Evolutionary conservation across 1,139 yeast species (phyloP).

Genomic region (Diutina siamensis): DNA sequence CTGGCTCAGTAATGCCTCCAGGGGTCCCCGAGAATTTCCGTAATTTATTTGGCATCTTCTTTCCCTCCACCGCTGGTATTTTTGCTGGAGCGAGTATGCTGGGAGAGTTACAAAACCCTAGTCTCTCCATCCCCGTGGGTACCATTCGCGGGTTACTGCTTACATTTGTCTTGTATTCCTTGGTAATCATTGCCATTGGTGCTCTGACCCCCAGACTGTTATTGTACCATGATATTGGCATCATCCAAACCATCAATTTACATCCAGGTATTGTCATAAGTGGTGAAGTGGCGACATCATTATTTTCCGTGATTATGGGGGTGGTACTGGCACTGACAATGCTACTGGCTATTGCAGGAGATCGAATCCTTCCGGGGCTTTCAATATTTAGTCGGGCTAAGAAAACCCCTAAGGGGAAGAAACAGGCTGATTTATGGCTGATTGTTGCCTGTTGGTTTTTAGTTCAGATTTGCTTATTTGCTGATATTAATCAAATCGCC

Average conservation of each 20-base stretch:
- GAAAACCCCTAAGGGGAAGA: slow-evolving; percentile 31
- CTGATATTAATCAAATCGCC: slow-evolving; percentile 89
- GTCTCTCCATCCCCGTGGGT: slow-evolving; percentile 81
- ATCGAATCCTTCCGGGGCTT: slow-evolving; percentile 71
- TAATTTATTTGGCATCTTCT: slow-evolving; percentile 84
- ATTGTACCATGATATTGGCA: slow-evolving; percentile 65
- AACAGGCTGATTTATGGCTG: slow-evolving; percentile 36
- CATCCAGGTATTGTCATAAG: slow-evolving; percentile 61
- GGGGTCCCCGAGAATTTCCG: slow-evolving; percentile 58
- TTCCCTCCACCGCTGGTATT: slow-evolving; percentile 97
- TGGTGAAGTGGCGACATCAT: slow-evolving; percentile 83
- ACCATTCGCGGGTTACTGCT: slow-evolving; percentile 70
- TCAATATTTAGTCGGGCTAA: slow-evolving; percentile 42
- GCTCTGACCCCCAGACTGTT: slow-evolving; percentile 68
- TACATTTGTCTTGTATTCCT: slow-evolving; percentile 62
- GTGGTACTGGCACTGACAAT: slow-evolving; percentile 89
- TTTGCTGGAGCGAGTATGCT: slow-evolving; percentile 99
- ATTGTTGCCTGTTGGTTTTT: slow-evolving; percentile 68
- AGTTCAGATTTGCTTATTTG: slow-evolving; percentile 74
- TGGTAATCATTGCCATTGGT: slow-evolving; percentile 74
- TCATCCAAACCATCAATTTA: slow-evolving; percentile 69
- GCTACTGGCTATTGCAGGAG: slow-evolving; percentile 83
- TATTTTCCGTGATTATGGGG: slow-evolving; percentile 90
- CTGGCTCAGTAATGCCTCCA: slow-evolving; percentile 62
- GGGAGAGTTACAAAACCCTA: slow-evolving; percentile 81